Conservation (phyloP, 225 moss, liverwort and hornwort genomes). For the Lunularia cruciata region DNA sequence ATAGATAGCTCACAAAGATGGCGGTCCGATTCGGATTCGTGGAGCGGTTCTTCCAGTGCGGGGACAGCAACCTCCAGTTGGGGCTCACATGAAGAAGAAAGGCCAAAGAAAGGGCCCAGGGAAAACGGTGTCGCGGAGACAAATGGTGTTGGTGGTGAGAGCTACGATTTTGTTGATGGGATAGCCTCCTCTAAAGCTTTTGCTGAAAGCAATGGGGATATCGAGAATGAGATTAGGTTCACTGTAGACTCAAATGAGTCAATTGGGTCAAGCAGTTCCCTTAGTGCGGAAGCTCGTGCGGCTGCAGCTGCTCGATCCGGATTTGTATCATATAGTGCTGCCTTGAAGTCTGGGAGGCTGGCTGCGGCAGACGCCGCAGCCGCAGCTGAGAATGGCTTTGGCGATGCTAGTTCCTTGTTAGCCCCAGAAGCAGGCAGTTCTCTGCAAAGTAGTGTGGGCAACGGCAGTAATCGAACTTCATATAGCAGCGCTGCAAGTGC, state of each 20-base stretch:
- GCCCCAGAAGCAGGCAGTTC: conserved; percentile 40
- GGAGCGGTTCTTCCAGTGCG: conserved; percentile 79
- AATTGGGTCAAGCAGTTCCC: conserved; percentile 54
- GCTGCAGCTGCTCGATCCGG: conserved; percentile 58
- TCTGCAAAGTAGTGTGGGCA: conserved; percentile 25
- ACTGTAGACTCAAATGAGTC: conserved; percentile 58
- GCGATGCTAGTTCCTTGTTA: conserved; percentile 44
- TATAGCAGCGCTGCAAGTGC: conserved; percentile 38
- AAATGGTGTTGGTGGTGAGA: conserved; percentile 54
- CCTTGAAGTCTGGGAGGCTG: conserved; percentile 92
- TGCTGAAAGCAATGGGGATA: conserved; percentile 58
- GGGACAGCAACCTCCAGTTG: conserved; percentile 71
- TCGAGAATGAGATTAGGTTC: conserved; percentile 67
- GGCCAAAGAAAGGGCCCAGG: conserved; percentile 59
- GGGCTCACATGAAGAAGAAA: conserved; percentile 83
- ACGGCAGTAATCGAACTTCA: conserved; percentile 40
- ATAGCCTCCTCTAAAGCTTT: conserved; percentile 45
- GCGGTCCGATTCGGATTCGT: conserved; percentile 85
- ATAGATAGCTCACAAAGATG: conserved; percentile 77
- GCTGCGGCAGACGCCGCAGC: conserved; percentile 23
- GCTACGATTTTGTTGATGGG: conserved; percentile 54
- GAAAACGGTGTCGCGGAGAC: conserved; percentile 73
- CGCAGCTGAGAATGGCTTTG: conserved; percentile 50
- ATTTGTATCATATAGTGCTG: conserved; percentile 94
- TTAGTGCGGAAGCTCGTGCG: conserved; percentile 47